Evolutionary conservation across 352 stramenopile genomes (phyloP).

Genomic region (Globisporangium cylindrosporum): DNA sequence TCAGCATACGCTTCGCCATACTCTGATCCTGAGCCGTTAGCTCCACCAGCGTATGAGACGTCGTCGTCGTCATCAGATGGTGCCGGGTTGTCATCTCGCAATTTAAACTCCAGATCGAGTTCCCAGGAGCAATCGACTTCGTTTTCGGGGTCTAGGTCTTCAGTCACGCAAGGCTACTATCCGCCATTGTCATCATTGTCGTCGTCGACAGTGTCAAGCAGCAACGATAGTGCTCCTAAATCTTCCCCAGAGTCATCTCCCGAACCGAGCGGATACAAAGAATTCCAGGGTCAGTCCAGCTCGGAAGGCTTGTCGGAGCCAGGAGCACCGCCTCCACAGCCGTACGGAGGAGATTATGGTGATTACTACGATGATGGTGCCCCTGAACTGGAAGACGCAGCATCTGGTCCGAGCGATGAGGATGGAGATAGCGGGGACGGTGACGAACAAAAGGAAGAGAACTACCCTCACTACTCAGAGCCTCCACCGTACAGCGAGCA

Average conservation of each 20-base stretch:
- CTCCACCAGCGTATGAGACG: neutral
- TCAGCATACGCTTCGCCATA: neutral
- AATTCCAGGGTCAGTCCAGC: neutral
- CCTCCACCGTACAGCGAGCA: neutral
- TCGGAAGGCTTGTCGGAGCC: neutral
- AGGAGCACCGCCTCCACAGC: neutral
- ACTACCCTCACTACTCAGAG: neutral
- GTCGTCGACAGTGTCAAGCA: neutral
- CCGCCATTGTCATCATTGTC: neutral
- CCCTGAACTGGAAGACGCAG: no score
- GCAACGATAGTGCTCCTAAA: neutral
- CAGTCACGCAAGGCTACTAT: neutral
- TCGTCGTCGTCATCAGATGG: neutral
- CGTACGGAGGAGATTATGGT: neutral
- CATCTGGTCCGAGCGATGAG: neutral
- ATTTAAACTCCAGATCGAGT: no score
- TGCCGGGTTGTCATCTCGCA: no score
- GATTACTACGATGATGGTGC: neutral
- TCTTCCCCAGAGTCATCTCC: neutral
- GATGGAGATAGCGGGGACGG: neutral
- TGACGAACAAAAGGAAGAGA: neutral
- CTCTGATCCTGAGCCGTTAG: neutral
- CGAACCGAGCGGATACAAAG: neutral
- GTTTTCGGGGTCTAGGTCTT: no score
- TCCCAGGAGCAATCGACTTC: no score